A percentile compares a stretch with the other conserved stretches of the same genome.
Conservation (phyloP, 148 eudicot genomes). For the Persicaria maculosa region DNA sequence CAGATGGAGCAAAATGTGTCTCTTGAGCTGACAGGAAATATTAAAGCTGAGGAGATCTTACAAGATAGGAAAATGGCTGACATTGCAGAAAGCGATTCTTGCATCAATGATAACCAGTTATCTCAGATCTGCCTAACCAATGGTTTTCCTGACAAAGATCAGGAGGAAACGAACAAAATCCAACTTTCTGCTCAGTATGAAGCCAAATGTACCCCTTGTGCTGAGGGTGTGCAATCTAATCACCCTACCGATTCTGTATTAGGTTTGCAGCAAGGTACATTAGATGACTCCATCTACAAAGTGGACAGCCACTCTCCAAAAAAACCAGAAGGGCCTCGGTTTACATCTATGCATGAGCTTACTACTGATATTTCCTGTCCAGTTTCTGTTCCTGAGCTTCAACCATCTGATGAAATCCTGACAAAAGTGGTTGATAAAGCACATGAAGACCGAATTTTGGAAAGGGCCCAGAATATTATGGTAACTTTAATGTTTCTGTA, state of each 20-base stretch:
- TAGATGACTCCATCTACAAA: conserved; percentile 21
- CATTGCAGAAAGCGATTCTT: conserved; percentile 24
- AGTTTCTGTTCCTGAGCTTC: conserved; percentile 20
- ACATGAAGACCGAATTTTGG: conserved; percentile 71
- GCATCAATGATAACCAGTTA: conserved; percentile 22
- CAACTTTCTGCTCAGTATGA: conserved; percentile 26
- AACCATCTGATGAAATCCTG: conserved; percentile 32
- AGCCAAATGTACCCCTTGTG: conserved; percentile 16
- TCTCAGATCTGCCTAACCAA: conserved; percentile 26
- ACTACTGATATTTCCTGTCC: conserved; percentile 22
- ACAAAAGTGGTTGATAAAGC: conserved; percentile 39
- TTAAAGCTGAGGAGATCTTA: conserved; percentile 22
- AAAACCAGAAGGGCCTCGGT: conserved; percentile 19
- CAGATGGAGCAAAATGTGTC: conserved; percentile 28
- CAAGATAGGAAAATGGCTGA: conserved; percentile 22
- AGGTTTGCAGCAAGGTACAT: conserved; percentile 23
- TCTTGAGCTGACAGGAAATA: conserved; percentile 23
- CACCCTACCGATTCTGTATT: conserved; percentile 23
- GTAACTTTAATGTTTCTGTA: conserved; percentile 22
- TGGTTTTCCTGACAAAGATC: conserved; percentile 25
- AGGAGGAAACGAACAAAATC: conserved; percentile 27
- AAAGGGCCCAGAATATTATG: conserved; percentile 77
- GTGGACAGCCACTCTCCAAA: conserved; percentile 20
- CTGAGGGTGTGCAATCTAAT: conserved; percentile 24
- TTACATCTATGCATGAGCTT: conserved; percentile 24